phyloP scores from a whole-genome alignment of 2,329 filamentous ascomycete genomes.

The Sphaceloma murrayae region DNA sequence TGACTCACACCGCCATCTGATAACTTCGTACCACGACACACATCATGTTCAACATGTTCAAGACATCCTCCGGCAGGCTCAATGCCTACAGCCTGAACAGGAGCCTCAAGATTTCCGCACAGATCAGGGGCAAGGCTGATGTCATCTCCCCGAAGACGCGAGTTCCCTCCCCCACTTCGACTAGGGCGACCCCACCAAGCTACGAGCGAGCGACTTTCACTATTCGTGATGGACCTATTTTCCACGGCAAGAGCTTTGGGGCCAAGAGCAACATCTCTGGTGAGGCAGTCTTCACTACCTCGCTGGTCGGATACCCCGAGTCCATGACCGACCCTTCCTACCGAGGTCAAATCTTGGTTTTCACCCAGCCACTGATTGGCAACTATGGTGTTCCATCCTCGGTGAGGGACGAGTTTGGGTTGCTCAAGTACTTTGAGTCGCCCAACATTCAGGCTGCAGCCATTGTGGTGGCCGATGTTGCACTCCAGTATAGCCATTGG shows the following conservation, averaged over 20 bases:
- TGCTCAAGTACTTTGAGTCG: slow-evolving; percentile 96
- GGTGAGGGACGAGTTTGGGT: slow-evolving; percentile 74
- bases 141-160: slow-evolving; percentile 61
- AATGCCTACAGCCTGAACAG: slow-evolving; percentile 35
- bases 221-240: slow-evolving; percentile 89
- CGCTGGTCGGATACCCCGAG: slow-evolving; percentile 94
- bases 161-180: slow-evolving; percentile 50
- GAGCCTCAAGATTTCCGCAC: slow-evolving; percentile 33
- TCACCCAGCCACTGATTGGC: slow-evolving; percentile 94
- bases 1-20: slow-evolving; percentile 13
- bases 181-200: slow-evolving; percentile 56
- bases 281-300: slow-evolving; percentile 97
- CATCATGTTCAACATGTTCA: slow-evolving; percentile 49
- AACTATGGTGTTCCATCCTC: slow-evolving; percentile 95
- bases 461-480: slow-evolving; percentile 91
- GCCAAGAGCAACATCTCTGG: slow-evolving; percentile 94
- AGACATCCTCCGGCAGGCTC: slow-evolving; percentile 38
- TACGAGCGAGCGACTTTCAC: slow-evolving; percentile 84
- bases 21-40: slow-evolving; percentile 23
- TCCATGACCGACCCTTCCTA: slow-evolving; percentile 63
- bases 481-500: slow-evolving; percentile 94
- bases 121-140: slow-evolving; percentile 50
- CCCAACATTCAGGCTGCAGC: slow-evolving; percentile 94
- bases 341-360: slow-evolving; percentile 87
- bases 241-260: slow-evolving; percentile 92